A percentile compares a stretch with the other conserved stretches of the same genome.
These are phyloP conservation scores for Sarcocystis neurona DNA, from an alignment of 169 alveolate genomes.

Conservation along the genomic window DNA sequence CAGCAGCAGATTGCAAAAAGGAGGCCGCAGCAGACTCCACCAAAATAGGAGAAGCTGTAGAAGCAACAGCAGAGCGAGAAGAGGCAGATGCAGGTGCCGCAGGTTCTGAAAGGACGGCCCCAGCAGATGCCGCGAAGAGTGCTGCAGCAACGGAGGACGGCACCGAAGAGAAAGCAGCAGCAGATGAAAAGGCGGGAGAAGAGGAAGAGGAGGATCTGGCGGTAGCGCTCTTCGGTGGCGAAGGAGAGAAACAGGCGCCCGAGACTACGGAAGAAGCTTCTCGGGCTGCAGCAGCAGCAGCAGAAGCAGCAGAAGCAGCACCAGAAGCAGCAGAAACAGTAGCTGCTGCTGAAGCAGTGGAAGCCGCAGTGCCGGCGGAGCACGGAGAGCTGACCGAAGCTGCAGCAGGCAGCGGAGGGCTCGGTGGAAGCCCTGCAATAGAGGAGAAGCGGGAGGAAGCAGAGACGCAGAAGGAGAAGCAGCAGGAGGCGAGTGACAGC, in stretches of 20 bases:
- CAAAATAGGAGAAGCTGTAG: background rate
- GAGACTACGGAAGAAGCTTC: too few species aligned
- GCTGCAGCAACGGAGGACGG: background rate
- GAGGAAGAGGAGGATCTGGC: background rate
- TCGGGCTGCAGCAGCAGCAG: background rate
- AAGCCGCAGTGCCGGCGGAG: too few species aligned
- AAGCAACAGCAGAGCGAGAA: background rate
- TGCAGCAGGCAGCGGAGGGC: too few species aligned
- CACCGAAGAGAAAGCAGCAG: background rate
- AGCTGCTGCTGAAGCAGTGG: too few species aligned
- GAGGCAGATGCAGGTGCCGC: background rate
- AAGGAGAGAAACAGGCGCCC: too few species aligned
- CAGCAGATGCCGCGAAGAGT: background rate
- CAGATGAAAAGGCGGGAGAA: background rate
- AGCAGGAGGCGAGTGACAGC: too few species aligned
- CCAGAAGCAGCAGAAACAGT: background rate
- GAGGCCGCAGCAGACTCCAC: too few species aligned
- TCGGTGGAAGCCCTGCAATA: too few species aligned
- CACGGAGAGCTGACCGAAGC: too few species aligned
- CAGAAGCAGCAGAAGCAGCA: background rate
- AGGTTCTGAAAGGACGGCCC: too few species aligned
- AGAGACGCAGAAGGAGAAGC: too few species aligned
- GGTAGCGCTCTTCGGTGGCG: background rate
- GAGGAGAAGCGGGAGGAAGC: too few species aligned
- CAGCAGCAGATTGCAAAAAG: background rate